These are phyloP conservation scores for Phytopythium vexans DNA, from an alignment of 352 stramenopile species.

Conservation along the genomic window DNA sequence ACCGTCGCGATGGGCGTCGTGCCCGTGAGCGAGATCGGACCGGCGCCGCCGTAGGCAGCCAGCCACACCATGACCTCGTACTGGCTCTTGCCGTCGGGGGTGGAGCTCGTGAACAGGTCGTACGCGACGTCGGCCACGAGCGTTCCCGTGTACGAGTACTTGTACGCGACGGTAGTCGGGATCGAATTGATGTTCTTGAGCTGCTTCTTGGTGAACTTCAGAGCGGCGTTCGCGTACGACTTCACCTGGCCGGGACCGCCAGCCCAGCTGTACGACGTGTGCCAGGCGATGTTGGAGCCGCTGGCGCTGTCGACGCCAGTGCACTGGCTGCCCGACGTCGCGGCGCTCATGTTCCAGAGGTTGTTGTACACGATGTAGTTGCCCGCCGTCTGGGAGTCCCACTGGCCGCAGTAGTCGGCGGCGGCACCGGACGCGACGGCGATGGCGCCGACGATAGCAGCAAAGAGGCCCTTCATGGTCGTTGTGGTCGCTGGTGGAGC, in stretches of 20 bases:
- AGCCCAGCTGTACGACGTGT: constrained; percentile 30
- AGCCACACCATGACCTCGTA: constrained; percentile 47
- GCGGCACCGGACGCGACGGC: constrained; percentile 6
- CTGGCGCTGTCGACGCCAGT: constrained; percentile 24
- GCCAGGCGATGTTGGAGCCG: constrained; percentile 21
- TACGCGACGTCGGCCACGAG: constrained; percentile 41
- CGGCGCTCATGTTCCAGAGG: constrained; percentile 25
- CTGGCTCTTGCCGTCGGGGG: constrained; percentile 14
- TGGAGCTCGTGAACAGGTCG: constrained; percentile 34
- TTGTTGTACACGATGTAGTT: constrained; percentile 51
- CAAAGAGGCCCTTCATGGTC: constrained; percentile 19
- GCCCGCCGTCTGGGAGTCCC: constrained; percentile 21
- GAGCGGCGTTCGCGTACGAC: constrained; percentile 38
- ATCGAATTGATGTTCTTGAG: constrained; percentile 27
- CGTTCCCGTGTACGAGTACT: constrained; percentile 29
- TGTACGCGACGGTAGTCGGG: constrained; percentile 35
- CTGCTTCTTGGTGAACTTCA: constrained; percentile 22
- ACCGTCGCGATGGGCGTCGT: constrained; percentile 19
- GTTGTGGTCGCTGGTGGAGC: too few species aligned
- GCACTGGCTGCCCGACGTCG: constrained; percentile 29
- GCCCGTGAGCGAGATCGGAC: constrained; percentile 19
- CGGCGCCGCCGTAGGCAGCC: constrained; percentile 15
- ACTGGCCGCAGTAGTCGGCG: constrained; percentile 20
- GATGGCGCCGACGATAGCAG: constrained; percentile 4
- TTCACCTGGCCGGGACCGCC: constrained; percentile 29